These are phyloP conservation scores for Podaxis pistillaris DNA, from an alignment of 768 basidiomycete species.

Conservation along the genomic window DNA sequence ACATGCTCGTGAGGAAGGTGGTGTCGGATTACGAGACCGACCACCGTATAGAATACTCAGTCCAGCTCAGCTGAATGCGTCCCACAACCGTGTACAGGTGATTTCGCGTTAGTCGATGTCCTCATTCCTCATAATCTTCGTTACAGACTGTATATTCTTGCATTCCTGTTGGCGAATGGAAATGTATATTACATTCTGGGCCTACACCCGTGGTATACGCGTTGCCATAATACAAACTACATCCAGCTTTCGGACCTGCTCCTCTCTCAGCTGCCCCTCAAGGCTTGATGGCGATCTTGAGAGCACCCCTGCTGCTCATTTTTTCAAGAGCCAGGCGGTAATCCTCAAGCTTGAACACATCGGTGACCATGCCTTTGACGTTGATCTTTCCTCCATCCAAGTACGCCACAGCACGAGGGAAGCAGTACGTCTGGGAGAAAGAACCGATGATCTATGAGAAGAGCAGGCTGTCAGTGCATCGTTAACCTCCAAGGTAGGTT, in stretches of 20 bases:
- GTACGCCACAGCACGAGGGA: constrained; percentile 89
- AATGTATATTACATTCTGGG: no score
- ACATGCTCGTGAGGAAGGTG: no score
- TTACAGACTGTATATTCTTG: no score
- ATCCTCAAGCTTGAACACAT: constrained; percentile 65
- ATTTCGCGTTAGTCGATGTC: no score
- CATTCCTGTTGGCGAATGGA: no score
- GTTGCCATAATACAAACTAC: background rate
- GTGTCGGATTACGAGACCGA: no score
- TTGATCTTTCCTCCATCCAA: constrained; percentile 84
- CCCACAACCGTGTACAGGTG: no score
- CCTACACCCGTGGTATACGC: no score
- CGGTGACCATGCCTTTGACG: constrained; percentile 69
- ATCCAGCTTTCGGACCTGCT: background rate
- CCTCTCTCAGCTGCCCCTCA: constrained; percentile 21
- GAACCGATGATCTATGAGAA: constrained; percentile 76
- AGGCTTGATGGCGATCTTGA: constrained; percentile 65
- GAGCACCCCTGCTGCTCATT: constrained; percentile 60
- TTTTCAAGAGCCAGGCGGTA: constrained; percentile 72
- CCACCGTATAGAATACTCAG: no score
- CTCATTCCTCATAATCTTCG: no score
- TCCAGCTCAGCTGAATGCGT: no score
- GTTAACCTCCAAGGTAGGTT: background rate
- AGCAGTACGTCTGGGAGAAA: constrained; percentile 86
- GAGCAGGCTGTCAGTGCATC: background rate